phyloP scores from a whole-genome alignment of 257 asterid genomes.

The Solanum bulbocastanum region DNA sequence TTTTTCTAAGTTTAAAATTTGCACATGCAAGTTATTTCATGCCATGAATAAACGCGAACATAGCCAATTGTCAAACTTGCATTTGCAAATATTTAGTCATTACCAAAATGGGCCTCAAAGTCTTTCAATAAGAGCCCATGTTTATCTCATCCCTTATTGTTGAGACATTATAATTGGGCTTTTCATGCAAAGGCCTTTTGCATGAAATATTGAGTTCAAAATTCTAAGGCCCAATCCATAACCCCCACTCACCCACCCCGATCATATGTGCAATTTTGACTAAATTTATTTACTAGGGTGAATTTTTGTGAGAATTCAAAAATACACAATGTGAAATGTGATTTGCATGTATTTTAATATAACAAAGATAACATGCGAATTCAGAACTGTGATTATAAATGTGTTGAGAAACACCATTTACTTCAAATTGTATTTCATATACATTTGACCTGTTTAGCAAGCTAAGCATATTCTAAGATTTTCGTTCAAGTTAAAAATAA shows the following conservation, averaged over 20 bases:
- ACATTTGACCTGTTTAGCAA: too few relatives aligned
- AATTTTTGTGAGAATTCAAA: not conserved
- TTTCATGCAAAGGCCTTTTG: not conserved
- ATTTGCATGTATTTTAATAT: not conserved
- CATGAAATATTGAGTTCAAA: not conserved
- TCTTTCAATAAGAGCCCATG: not conserved
- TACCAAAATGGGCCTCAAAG: not conserved
- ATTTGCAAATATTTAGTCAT: not conserved
- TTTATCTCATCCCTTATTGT: not conserved
- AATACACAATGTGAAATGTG: not conserved
- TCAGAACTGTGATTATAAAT: not conserved
- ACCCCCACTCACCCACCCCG: too few relatives aligned
- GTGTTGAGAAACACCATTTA: not conserved
- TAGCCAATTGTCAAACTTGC: not conserved
- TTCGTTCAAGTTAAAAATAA: not conserved
- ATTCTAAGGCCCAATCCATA: not conserved
- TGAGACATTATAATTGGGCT: not conserved
- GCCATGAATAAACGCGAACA: not conserved
- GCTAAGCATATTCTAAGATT: not conserved
- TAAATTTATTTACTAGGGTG: not conserved
- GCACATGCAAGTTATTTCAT: not conserved
- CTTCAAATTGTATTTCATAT: not conserved
- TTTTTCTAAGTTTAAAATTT: not conserved
- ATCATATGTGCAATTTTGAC: not conserved
- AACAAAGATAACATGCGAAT: not conserved